A percentile compares a stretch with the other conserved stretches of the same genome.
phyloP scores from a whole-genome alignment of 2,329 filamentous ascomycete genomes.

The Ceratocystis destructans region DNA sequence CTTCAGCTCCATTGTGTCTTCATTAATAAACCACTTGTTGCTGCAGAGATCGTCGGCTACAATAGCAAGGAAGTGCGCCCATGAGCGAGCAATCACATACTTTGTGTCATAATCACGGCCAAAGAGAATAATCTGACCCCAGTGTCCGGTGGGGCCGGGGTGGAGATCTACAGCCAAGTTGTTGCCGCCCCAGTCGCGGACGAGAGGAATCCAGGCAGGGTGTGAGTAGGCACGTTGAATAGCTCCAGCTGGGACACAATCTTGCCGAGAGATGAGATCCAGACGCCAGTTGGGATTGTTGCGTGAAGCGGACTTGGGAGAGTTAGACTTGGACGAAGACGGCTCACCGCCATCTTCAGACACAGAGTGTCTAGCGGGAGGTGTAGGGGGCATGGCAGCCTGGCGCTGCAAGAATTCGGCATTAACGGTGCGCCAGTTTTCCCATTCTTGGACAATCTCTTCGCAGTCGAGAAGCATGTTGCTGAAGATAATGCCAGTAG shows the following conservation, averaged over 20 bases:
- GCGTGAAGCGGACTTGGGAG: constrained; percentile 30
- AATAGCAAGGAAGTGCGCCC: constrained; percentile 72
- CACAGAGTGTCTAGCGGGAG: constrained; percentile 40
- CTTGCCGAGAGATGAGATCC: constrained; percentile 70
- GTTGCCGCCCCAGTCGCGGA: constrained; percentile 97
- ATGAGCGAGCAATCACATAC: constrained; percentile 87
- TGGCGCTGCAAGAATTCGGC: constrained; percentile 65
- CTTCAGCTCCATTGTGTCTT: constrained; percentile 83
- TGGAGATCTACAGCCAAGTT: constrained; percentile 88
- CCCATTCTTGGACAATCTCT: constrained; percentile 95
- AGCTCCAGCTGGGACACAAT: constrained; percentile 71
- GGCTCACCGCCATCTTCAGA: constrained; percentile 48
- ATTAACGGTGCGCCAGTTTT: constrained; percentile 89
- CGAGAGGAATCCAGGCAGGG: constrained; percentile 87
- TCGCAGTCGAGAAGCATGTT: constrained; percentile 96
- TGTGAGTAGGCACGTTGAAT: constrained; percentile 91
- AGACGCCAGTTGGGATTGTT: constrained; percentile 57
- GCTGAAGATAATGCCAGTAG: constrained; percentile 85
- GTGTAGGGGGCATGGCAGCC: constrained; percentile 20
- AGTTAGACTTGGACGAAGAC: constrained; percentile 49
- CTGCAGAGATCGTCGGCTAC: constrained; percentile 84
- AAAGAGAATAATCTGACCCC: constrained; percentile 94
- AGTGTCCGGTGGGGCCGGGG: constrained; percentile 75
- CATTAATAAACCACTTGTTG: constrained; percentile 82
- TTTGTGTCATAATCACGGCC: constrained; percentile 98